Base-by-base conservation (phyloP, 768 basidiomycete species). In the Gymnopilus dilepis region DNA sequence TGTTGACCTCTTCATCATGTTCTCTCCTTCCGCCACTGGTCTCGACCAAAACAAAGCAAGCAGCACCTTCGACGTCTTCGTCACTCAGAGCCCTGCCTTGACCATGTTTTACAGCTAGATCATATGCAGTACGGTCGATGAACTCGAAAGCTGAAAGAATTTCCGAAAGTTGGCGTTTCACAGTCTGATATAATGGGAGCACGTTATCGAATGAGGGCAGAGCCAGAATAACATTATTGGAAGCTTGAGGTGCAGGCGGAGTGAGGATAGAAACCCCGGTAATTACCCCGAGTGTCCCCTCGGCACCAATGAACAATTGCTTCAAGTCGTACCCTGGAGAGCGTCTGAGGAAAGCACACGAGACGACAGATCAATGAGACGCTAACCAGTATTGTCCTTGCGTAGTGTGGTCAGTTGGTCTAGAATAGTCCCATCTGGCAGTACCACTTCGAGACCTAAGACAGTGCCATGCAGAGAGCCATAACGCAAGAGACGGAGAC, bases 71-170 rank as follows among this genome's bases (percentile, higher is more conserved):
- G 45, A 91, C 82, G 60, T 95, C 91, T 51, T 89, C 81, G 52
- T 90, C 84, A 54, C 84, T 82, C 34, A 97, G 81, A 12, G 89
- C 89, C 53, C 90, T 85, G 21, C 91, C 90, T 64, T 94, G 89
- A 0, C 92, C 90, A 65, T 94, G 91, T 70, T 90, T 87, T 42
- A 92, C 83, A n/a, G 89, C 89, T 58, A 96, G 80, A 54, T 95
- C 86, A 72, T 94, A 94, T 1, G 91, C 85, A 12, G 88, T 88
- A 56, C 92, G 84, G 72, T 99, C 97, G 52, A 96, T 93, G 75
- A 91, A 99, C 76, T 99, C 97, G 75, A 99, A 99, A 0, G 97
- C 97, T 7, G 94, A 96, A 28, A 99, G 85, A 63, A 99, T 96
- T 78, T 99, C 97, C 11, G 95, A 95, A 6, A 98, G 78, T 63